These are phyloP conservation scores for Aspergillus nidulans DNA, from an alignment of 495 filamentous ascomycete species.

Conservation along the genomic window DNA sequence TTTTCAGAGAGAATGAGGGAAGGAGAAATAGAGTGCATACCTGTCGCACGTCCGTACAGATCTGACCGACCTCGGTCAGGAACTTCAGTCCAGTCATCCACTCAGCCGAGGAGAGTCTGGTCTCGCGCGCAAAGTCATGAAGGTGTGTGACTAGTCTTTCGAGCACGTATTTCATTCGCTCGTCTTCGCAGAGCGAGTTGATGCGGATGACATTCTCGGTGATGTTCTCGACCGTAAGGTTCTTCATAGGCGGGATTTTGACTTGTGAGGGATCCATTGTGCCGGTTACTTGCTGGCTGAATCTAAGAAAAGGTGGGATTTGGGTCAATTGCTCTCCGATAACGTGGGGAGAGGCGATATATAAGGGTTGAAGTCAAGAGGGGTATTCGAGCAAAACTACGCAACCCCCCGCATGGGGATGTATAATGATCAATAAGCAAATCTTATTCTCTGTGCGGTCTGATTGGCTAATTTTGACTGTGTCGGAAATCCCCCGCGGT, in stretches of 20 bases:
- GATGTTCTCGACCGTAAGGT: constrained; percentile 80
- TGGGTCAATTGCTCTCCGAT: neutral
- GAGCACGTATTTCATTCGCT: constrained; percentile 68
- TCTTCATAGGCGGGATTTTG: constrained; percentile 58
- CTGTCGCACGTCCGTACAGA: constrained; percentile 65
- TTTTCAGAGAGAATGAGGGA: neutral
- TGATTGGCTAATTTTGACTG: neutral
- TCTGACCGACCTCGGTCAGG: constrained; percentile 69
- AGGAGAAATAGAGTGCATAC: constrained; percentile 25
- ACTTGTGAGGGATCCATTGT: constrained; percentile 50
- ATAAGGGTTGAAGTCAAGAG: neutral
- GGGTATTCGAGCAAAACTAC: neutral
- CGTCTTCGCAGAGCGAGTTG: constrained; percentile 64
- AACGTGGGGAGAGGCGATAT: neutral
- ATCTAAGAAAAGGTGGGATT: neutral
- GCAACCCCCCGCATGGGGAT: constrained; percentile 1
- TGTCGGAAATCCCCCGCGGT: constrained; percentile 1
- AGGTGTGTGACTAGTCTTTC: constrained; percentile 70
- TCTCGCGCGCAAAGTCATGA: constrained; percentile 81
- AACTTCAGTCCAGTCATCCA: constrained; percentile 74
- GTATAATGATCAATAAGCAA: constrained; percentile 8
- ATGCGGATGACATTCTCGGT: constrained; percentile 70
- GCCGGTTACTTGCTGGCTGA: neutral
- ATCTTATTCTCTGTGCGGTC: neutral
- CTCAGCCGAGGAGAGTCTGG: constrained; percentile 69